These are phyloP conservation scores for Malassezia obtusa DNA, from an alignment of 1,284 basidiomycete genomes.

Conservation along the genomic window DNA sequence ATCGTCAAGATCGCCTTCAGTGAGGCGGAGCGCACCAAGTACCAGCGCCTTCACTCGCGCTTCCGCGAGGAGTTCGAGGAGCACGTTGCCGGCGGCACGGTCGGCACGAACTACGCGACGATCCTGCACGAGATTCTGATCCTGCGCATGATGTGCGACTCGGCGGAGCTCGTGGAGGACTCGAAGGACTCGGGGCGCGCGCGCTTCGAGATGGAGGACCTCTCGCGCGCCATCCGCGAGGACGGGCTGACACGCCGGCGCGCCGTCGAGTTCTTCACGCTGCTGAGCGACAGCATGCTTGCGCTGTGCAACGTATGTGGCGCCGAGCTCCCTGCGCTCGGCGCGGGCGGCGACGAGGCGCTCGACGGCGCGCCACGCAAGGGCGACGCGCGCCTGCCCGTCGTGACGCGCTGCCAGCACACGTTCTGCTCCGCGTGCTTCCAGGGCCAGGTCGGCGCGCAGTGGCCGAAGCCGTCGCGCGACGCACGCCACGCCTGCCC, in stretches of 20 bases:
- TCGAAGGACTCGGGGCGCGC: conserved; percentile 50
- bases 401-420: conserved; percentile 82
- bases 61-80: conserved; percentile 83
- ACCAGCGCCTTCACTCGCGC: conserved; percentile 74
- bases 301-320: conserved; percentile 80
- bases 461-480: conserved; percentile 18
- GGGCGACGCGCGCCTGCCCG: conserved; percentile 34
- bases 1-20: conserved; percentile 76
- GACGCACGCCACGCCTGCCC: conserved; percentile 54
- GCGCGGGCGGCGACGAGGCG: conserved; percentile 47
- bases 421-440: conserved; percentile 56
- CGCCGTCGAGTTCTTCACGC: conserved; percentile 67
- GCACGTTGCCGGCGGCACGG: conserved; percentile 72
- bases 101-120: conserved; percentile 92
- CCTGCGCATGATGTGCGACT: conserved; percentile 92
- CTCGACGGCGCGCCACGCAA: conserved; percentile 54
- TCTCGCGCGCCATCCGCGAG: conserved; percentile 55
- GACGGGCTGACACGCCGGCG: conserved; percentile 70
- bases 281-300: conserved; percentile 72
- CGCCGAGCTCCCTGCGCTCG: conserved; percentile 55
- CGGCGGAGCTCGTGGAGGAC: conserved; percentile 73
- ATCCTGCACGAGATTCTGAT: conserved; percentile 70
- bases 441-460: conserved; percentile 39
- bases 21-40: conserved; percentile 70
- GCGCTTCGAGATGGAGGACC: conserved; percentile 54